phyloP scores from a whole-genome alignment of 1,284 basidiomycete species.

The Cryptococcus amylolentus region DNA sequence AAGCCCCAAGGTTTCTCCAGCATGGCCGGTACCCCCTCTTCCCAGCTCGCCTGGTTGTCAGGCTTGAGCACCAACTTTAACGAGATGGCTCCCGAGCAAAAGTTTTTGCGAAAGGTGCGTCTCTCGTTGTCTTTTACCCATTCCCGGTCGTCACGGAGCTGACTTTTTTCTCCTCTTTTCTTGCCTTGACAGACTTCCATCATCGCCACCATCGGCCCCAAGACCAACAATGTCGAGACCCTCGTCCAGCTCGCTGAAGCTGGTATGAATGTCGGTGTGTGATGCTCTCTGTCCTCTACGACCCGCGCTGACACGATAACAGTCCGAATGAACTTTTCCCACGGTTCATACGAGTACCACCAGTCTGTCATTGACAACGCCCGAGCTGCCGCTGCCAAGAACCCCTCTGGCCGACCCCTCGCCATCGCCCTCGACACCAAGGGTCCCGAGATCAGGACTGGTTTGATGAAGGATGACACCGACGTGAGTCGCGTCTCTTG shows the following conservation, averaged over 20 bases:
- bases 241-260: slow-evolving; percentile 74
- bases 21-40: slow-evolving; percentile 43
- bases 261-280: slow-evolving; percentile 91
- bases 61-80: slow-evolving; percentile 67
- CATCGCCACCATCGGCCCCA: slow-evolving; percentile 96
- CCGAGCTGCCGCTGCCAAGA: slow-evolving; percentile 70
- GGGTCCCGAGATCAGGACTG: slow-evolving; percentile 99
- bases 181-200: slow-evolving; percentile 71
- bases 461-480: slow-evolving; percentile 77
- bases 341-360: slow-evolving; percentile 94
- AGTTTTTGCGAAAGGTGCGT: slow-evolving; percentile 81
- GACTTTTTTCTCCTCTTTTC: neutral
- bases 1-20: slow-evolving; percentile 1
- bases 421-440: slow-evolving; percentile 99
- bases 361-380: slow-evolving; percentile 97
- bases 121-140: slow-evolving; percentile 8
- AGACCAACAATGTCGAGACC: slow-evolving; percentile 84
- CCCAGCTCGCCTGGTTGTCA: slow-evolving; percentile 88
- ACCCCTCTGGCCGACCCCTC: slow-evolving; percentile 76
- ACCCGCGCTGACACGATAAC: slow-evolving; percentile 5
- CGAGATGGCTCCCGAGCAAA: slow-evolving; percentile 67
- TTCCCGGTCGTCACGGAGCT: neutral
- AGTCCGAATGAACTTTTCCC: slow-evolving; percentile 99
- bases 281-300: neutral
- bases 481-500: slow-evolving; percentile 62